Evolutionary conservation across 1,139 yeast species (phyloP).

Genomic region (Hyphopichia burtonii): DNA sequence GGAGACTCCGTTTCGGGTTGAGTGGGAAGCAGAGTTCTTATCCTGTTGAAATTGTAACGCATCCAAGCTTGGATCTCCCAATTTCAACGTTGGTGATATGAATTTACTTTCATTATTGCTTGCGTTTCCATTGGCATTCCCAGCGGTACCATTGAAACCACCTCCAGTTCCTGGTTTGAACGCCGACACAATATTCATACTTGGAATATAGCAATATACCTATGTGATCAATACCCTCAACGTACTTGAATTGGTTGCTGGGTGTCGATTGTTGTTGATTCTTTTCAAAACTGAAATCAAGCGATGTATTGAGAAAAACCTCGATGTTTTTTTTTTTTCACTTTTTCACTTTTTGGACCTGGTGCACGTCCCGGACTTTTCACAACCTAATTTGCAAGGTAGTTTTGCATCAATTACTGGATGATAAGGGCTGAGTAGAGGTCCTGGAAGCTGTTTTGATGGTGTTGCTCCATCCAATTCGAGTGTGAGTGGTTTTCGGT

Average conservation of each 20-base stretch:
- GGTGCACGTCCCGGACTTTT: background rate
- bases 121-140: background rate
- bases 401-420: no score
- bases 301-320: background rate
- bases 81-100: conserved; percentile 36
- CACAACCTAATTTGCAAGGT: no score
- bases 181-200: conserved; percentile 1
- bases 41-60: conserved; percentile 41
- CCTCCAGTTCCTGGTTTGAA: background rate
- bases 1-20: conserved; percentile 28
- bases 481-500: no score
- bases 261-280: background rate
- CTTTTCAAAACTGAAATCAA: background rate
- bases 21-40: conserved; percentile 17
- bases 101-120: conserved; percentile 17
- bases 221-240: background rate
- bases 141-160: background rate
- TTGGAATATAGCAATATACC: background rate
- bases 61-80: conserved; percentile 30
- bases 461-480: no score
- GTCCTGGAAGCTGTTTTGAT: no score
- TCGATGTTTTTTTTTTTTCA: background rate
- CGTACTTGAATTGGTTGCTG: background rate
- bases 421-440: no score
- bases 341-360: background rate